Conservation (phyloP, 805 yeast genomes). For the Kodamaea hsintzibuensis region DNA sequence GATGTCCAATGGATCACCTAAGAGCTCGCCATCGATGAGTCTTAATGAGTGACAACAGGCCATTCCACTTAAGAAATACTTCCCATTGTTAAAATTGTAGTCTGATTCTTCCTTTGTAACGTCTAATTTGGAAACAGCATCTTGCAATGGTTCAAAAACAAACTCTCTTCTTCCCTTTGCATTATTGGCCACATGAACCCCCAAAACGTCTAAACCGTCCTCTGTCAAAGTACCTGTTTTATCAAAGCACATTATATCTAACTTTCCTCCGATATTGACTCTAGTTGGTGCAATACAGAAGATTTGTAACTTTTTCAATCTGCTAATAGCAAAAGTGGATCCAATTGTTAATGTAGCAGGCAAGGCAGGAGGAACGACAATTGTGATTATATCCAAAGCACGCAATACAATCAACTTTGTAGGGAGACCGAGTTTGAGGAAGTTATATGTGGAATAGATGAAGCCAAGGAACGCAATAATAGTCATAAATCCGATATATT, state of each 20-base stretch:
- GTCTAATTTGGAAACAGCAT: slow-evolving; percentile 19
- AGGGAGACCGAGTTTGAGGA: slow-evolving; percentile 73
- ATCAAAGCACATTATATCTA: slow-evolving; percentile 90
- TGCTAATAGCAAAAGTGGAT: slow-evolving; percentile 82
- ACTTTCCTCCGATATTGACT: slow-evolving; percentile 93
- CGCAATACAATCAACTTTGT: slow-evolving; percentile 72
- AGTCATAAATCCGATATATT: slow-evolving; percentile 94
- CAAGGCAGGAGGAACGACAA: slow-evolving; percentile 97
- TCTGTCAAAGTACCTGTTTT: slow-evolving; percentile 98
- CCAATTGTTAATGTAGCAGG: slow-evolving; percentile 98
- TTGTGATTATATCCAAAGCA: slow-evolving; percentile 91
- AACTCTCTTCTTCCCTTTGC: slow-evolving; percentile 42
- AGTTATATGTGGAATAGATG: slow-evolving; percentile 76
- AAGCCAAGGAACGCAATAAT: slow-evolving; percentile 83
- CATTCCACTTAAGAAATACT: slow-evolving; percentile 45
- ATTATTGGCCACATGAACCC: slow-evolving; percentile 46
- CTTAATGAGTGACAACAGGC: slow-evolving; percentile 87
- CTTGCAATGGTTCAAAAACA: slow-evolving; percentile 25
- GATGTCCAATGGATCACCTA: slow-evolving; percentile 92
- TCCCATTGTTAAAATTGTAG: slow-evolving; percentile 32
- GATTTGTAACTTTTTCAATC: slow-evolving; percentile 64
- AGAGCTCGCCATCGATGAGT: slow-evolving; percentile 69
- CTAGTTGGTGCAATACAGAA: slow-evolving; percentile 94
- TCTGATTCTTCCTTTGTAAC: slow-evolving; percentile 1
- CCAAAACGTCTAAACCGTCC: slow-evolving; percentile 89